These are phyloP conservation scores for Marasmius oreades DNA, from an alignment of 1,284 basidiomycete genomes.

Conservation along the genomic window DNA sequence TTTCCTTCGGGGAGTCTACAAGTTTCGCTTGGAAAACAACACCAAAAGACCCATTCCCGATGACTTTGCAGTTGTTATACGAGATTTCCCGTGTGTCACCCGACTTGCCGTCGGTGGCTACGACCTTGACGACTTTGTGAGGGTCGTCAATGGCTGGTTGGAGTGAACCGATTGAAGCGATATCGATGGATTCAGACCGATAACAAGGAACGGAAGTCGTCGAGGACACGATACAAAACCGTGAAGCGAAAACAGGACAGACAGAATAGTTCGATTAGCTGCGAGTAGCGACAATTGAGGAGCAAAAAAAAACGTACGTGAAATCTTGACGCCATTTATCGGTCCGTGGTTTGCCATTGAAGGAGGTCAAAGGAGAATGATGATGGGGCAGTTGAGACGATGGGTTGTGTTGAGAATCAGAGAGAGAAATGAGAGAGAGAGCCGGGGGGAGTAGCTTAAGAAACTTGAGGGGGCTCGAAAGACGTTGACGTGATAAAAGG, in stretches of 20 bases:
- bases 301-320: constrained; percentile 57
- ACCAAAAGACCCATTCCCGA: constrained; percentile 98
- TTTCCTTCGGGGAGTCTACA: constrained; percentile 55
- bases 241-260: constrained; percentile 11
- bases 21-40: constrained; percentile 93
- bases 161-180: constrained; percentile 33
- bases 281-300: constrained; percentile 19
- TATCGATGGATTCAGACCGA: constrained; percentile 19
- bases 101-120: constrained; percentile 92
- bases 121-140: constrained; percentile 90
- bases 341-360: constrained; percentile 73
- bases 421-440: neutral
- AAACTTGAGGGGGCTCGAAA: neutral
- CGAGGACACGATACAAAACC: constrained; percentile 12
- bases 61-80: constrained; percentile 98
- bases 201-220: constrained; percentile 12
- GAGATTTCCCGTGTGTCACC: constrained; percentile 86
- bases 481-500: neutral
- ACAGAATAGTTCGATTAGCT: constrained; percentile 29
- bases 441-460: neutral
- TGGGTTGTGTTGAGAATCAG: constrained; percentile 6
- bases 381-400: constrained; percentile 18
- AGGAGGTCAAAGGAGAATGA: constrained; percentile 11
- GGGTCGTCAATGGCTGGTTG: constrained; percentile 87
- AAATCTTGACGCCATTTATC: constrained; percentile 89